Base-by-base conservation (phyloP, 2,329 filamentous ascomycete species). In the Onygenales sp. region DNA sequence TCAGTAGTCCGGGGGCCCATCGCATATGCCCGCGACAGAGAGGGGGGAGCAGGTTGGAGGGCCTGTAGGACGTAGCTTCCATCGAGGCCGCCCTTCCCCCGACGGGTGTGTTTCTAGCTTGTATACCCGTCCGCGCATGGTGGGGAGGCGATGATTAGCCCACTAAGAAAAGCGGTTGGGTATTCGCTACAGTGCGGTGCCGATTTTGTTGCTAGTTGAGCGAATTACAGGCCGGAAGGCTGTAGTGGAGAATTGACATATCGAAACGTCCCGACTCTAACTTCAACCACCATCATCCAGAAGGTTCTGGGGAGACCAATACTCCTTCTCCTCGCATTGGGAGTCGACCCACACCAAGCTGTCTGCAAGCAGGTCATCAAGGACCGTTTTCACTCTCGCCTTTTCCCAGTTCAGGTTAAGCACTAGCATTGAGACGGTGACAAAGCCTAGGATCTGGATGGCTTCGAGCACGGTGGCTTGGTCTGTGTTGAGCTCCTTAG, bases 341-440 rank as follows among this genome's bases (percentile, higher is more conserved):
- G 82, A 83, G 70, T 98, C 93, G 5, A 97, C 83, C 93, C 93
- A 98, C 11, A 98, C 82, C 75, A 98, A 81, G 51, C 90, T 89
- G 63, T 94, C 89, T 0, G 85, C 84, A 50, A 97, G 77, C 36
- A 98, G 74, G 69, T 98, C 93, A 57, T 96, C 89, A 50, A 97
- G 80, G 2, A 92, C 90, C 0, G 93, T 95, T 66, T 86, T 80
- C n/a, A 89, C 87, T 58, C 93, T 79, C 5, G 90, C 87, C 44
- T 82, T 77, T 60, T 92, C 85, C 93, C 93, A 98, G 13, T 77
- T 79, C 32, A 98, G 72, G 67, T 98, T 98, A 49, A 86, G 73
- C 71, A 87, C 85, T 52, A 98, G 73, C 87, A 97, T 94, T 1
- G 86, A 87, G 13, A 95, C 82, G 54, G 86, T 95, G 50, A 97